Evolutionary conservation across 1,139 yeast species (phyloP), one percentile per base, ranked within the genome.

Genomic region (Magnusiomyces tetraspermus): DNA sequence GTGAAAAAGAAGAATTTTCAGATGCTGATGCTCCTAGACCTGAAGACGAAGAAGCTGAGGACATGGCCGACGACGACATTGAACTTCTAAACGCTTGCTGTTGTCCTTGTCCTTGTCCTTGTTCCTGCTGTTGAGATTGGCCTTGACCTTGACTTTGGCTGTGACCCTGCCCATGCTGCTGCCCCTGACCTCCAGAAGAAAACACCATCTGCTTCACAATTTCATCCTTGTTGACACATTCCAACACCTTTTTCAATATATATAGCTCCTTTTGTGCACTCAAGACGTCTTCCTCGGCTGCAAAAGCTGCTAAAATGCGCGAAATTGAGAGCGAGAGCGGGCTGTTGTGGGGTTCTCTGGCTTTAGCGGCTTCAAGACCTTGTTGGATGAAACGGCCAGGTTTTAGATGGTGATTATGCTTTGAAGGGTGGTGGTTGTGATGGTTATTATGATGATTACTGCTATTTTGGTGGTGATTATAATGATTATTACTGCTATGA

Each of bases 241-340:
- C 49, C 13, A 48, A 41, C 21, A 49, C 37, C 48, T 36, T 23
- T 19, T 33, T 36, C 17, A 24, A 31, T 19, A 36, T 24, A 36
- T 46, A 46, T 15, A 46, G 42, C 30, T 46, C 49, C 15, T 23
- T 36, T 30, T 46, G 49, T 46, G 41, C 26, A 2, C 42, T 28
- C 5, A 46, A 15, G 21, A 15, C 13, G 2, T 36, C 23, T 23
- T 36, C 49, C 13, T 46, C 49, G n/a, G 26, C 40, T 8, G 30
- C 17, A 33, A 46, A 22, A 2, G 41, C 41, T 15, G 30, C 30
- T 4, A 46, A 17, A n/a, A 46, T 17, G 8, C 49, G 26, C 3
- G 19, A n/a, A 13, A 46, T 21, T 6, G 49, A 46, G 13, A 3
- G 13, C 2, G 42, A 28, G 13, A 46, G 31, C 17, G 26, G 22